These are phyloP conservation scores for Solanum chmielewskii DNA, from an alignment of 257 asterid species.

Conservation along the genomic window DNA sequence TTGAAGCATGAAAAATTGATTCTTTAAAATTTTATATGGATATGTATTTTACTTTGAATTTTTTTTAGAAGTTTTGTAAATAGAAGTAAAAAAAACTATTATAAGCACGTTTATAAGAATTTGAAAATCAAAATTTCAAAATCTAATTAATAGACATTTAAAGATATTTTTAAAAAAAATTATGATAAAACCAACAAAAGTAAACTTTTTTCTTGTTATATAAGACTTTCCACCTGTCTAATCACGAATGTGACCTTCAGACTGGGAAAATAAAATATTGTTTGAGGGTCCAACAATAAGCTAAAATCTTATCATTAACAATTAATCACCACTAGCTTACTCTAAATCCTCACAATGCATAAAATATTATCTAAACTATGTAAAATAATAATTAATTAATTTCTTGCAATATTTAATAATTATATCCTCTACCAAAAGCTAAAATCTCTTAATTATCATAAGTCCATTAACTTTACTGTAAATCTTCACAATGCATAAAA, in stretches of 20 bases:
- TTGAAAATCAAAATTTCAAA: not conserved
- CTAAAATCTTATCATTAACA: not conserved
- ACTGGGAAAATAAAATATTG: not conserved
- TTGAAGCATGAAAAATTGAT: not conserved
- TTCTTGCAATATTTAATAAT: too few relatives aligned
- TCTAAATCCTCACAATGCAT: not conserved
- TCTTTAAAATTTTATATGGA: not conserved
- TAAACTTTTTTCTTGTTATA: not conserved
- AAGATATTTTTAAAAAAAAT: too few relatives aligned
- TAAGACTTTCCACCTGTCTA: not conserved
- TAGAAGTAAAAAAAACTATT: too few relatives aligned
- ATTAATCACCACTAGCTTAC: not conserved
- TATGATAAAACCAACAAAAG: not conserved
- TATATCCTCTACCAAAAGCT: too few relatives aligned
- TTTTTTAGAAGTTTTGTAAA: too few relatives aligned
- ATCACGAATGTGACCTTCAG: not conserved
- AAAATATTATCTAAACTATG: not conserved
- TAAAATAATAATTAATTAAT: too few relatives aligned
- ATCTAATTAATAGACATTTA: too few relatives aligned
- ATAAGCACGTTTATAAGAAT: not conserved
- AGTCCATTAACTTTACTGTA: too few relatives aligned
- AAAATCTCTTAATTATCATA: too few relatives aligned
- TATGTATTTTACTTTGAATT: too few relatives aligned
- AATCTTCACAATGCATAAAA: too few relatives aligned
- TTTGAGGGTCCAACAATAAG: not conserved